phyloP scores from a whole-genome alignment of 2,329 filamentous ascomycete genomes.

The Cucurbitaria berberidis region DNA sequence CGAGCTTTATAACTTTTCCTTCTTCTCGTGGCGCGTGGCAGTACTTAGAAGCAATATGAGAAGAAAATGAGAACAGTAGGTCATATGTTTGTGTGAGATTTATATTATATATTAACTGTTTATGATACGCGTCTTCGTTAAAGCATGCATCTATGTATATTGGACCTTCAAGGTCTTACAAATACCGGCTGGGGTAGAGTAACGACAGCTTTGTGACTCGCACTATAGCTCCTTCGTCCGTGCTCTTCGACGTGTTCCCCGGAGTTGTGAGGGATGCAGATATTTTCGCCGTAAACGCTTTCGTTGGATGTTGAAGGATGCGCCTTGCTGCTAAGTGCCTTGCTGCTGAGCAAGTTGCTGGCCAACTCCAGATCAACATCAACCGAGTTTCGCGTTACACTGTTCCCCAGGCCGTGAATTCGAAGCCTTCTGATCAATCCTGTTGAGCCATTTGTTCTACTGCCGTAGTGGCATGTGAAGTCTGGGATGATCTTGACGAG shows the following conservation, averaged over 20 bases:
- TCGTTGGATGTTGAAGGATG: constrained; percentile 13
- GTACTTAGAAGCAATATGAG: too few species aligned
- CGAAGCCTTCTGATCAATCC: constrained; percentile 7
- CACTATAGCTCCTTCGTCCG: constrained; percentile 7
- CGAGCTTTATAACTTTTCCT: too few species aligned
- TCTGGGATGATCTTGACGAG: constrained; percentile 28
- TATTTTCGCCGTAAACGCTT: constrained; percentile 13
- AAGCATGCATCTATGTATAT: too few species aligned
- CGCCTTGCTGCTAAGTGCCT: constrained; percentile 7
- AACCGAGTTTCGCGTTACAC: not conserved
- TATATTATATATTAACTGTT: too few species aligned
- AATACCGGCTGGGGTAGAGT: not conserved
- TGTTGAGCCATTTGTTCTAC: constrained; percentile 9
- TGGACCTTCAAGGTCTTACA: too few species aligned
- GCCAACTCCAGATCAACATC: constrained; percentile 22
- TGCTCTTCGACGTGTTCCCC: constrained; percentile 16
- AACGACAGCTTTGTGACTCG: constrained; percentile 21
- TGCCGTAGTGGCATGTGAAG: constrained; percentile 21
- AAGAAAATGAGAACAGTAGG: too few species aligned
- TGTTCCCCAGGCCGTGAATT: constrained; percentile 7
- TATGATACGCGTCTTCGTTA: too few species aligned
- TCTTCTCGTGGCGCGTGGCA: too few species aligned
- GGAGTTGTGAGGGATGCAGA: constrained; percentile 19
- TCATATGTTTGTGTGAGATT: too few species aligned
- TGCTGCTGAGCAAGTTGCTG: constrained; percentile 5